phyloP scores from a whole-genome alignment of 1,139 yeast species.

The Hyphopichia buzzinii region DNA sequence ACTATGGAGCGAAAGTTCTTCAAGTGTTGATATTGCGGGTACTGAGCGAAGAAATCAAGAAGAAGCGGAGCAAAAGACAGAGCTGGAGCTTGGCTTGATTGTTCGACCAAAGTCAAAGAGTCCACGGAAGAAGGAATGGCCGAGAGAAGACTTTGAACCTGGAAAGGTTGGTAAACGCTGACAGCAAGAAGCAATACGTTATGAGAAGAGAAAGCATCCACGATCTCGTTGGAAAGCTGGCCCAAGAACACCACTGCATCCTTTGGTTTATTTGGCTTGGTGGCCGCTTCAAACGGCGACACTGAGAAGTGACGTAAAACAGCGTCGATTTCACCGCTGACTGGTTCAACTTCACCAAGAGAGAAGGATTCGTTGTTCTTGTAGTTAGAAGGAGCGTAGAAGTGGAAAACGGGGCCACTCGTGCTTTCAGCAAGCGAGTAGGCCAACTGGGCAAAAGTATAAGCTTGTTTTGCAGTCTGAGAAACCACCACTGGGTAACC shows the following conservation, averaged over 20 bases:
- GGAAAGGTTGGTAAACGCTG: conserved; percentile 72
- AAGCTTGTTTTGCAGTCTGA: conserved; percentile 52
- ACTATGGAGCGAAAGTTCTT: conserved; percentile 52
- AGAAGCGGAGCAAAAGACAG: conserved; percentile 57
- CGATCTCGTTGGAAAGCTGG: conserved; percentile 45
- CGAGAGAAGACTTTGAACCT: conserved; percentile 47
- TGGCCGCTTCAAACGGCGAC: conserved; percentile 30
- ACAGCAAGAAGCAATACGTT: conserved; percentile 54
- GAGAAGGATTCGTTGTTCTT: conserved; percentile 14
- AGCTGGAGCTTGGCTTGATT: conserved; percentile 45
- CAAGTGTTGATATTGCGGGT: conserved; percentile 45
- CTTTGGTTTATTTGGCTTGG: conserved; percentile 33
- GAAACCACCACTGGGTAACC: conserved; percentile 66
- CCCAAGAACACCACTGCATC: conserved; percentile 65
- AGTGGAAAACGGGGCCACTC: conserved; percentile 65
- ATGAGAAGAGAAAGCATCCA: conserved; percentile 38
- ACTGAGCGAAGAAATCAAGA: conserved; percentile 71
- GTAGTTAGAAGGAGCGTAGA: conserved; percentile 40
- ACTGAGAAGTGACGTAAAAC: conserved; percentile 19
- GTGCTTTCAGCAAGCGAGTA: conserved; percentile 52
- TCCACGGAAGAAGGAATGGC: conserved; percentile 56
- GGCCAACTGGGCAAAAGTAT: conserved; percentile 53
- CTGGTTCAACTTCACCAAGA: conserved; percentile 13
- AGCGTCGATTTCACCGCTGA: conserved; percentile 22
- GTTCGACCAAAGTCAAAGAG: conserved; percentile 66